Evolutionary conservation across 345 rosid species (phyloP), one percentile per base, ranked within the genome.

Genomic region (Anacardium occidentale): DNA sequence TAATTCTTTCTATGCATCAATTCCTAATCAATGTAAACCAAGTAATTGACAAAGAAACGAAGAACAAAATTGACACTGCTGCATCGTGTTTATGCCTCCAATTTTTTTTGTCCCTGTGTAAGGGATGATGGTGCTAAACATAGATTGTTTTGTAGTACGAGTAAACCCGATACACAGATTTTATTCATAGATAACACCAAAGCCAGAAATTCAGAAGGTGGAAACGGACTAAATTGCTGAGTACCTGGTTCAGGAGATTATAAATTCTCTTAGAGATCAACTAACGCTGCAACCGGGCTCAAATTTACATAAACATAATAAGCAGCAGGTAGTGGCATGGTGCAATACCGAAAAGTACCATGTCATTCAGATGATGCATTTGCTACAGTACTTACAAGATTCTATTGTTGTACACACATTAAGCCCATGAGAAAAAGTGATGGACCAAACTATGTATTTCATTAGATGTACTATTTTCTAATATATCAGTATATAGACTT

Each of bases 371-470:
- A 51, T 72, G 73, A 70, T 58, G 47, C 65, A 70, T 66, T 58
- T 66, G 76, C 74, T 71, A 63, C 47, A 51, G 47, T 67, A 71
- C 79, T 70, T 45, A 72, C 72, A 70, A 69, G 67, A 68, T 75
- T 71, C 68, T 81, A 78, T 75, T 78, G 78, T n/a, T 77, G 82
- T 58, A 83, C 85, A 83, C 81, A 83, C 85, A 81, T 75, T 72
- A 84, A 86, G 93, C 84, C 96, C 96, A 88, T 64, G 57, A 85
- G 81, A 80, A 90, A 88, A 90, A 86, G 82, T 76, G 64, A 88
- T 86, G 93, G 96, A 86, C 91, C 75, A 52, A 77, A 76, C 86
- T 86, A 83, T 88, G 86, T 83, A 80, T 83, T 81, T 55, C 64
- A 72, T 66, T 74, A 76, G 78, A 75, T 70, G 56, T 65, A 78